A percentile compares a stretch with the other conserved stretches of the same genome.
Conservation (phyloP, 768 basidiomycete genomes). For the Polyporus arcularius region DNA sequence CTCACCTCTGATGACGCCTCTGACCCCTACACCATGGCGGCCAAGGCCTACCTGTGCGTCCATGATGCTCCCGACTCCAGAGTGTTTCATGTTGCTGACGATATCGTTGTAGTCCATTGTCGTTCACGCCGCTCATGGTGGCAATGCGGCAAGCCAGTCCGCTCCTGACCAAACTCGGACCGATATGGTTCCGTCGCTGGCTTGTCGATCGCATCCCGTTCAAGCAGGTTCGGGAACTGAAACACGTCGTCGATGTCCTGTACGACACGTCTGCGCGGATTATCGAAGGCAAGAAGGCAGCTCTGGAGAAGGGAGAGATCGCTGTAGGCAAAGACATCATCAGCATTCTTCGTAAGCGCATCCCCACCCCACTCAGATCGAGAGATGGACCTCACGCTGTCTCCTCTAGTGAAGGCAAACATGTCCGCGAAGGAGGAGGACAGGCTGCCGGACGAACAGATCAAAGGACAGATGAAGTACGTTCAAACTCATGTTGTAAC, state of each 20-base stretch:
- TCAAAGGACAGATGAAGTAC: constrained; percentile 25
- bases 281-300: constrained; percentile 39
- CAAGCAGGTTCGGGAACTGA: constrained; percentile 41
- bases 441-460: constrained; percentile 22
- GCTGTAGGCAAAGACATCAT: constrained; percentile 49
- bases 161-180: constrained; percentile 42
- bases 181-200: constrained; percentile 43
- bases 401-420: constrained; percentile 23
- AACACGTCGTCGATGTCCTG: constrained; percentile 51
- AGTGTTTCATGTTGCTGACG: background rate
- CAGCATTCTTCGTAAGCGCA: constrained; percentile 45
- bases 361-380: too few relatives aligned
- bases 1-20: constrained; percentile 33
- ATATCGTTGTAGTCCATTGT: constrained; percentile 27
- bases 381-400: background rate
- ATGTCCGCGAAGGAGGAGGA: constrained; percentile 15
- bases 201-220: constrained; percentile 44
- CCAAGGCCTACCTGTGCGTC: constrained; percentile 31
- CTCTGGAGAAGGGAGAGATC: constrained; percentile 28
- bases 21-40: constrained; percentile 32
- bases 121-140: constrained; percentile 36
- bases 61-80: too few relatives aligned
- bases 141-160: constrained; percentile 45
- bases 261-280: constrained; percentile 43
- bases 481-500: background rate